Conservation (phyloP, 257 asterid genomes). For the Solanum bulbocastanum region DNA sequence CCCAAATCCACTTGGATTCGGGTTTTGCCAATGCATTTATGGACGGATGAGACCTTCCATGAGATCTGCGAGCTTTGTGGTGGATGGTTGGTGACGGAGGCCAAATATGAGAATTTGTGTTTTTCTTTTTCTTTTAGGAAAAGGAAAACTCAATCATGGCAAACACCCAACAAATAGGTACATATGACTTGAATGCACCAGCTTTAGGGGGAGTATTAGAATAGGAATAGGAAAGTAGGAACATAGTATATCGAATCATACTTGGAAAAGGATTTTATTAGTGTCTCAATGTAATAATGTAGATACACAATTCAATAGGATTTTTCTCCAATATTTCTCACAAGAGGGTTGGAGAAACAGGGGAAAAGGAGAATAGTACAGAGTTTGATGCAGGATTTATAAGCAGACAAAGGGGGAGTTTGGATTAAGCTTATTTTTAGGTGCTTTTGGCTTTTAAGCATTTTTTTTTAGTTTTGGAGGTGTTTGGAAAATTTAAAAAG, state of each 20-base stretch:
- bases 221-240: too few relatives aligned
- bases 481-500: too few relatives aligned
- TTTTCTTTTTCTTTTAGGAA: not conserved
- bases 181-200: not conserved
- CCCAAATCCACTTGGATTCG: not conserved
- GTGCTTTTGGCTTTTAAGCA: too few relatives aligned
- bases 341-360: not conserved
- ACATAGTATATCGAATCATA: not conserved
- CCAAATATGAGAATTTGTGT: not conserved
- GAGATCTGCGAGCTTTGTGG: not conserved
- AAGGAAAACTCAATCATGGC: not conserved
- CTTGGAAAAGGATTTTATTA: not conserved
- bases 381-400: not conserved
- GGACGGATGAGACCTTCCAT: not conserved
- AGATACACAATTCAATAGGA: too few relatives aligned
- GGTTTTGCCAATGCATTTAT: not conserved
- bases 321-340: too few relatives aligned
- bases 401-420: not conserved
- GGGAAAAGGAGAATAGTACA: not conserved
- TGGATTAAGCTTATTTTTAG: too few relatives aligned
- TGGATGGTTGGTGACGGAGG: not conserved
- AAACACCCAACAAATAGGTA: not conserved
- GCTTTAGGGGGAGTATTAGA: not conserved
- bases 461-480: too few relatives aligned
- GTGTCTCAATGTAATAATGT: too few relatives aligned